Evolutionary conservation across 441 rosid species (phyloP).

Genomic region (Theobroma grandiflorum): DNA sequence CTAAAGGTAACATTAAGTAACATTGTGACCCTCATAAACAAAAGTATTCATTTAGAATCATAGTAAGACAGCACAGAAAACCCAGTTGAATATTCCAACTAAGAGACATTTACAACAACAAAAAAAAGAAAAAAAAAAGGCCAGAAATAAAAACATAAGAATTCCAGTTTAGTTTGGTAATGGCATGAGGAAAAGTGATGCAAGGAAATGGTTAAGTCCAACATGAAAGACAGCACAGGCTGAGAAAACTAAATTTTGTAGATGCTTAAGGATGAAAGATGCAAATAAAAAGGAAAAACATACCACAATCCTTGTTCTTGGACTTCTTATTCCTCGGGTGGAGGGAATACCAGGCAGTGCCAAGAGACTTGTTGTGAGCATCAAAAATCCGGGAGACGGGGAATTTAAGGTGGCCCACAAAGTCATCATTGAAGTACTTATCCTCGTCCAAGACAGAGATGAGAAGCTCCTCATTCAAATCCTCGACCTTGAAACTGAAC

Average conservation of each 20-base stretch:
- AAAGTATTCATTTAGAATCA: background rate
- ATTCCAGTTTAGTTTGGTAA: background rate
- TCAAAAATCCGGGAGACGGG: conserved; percentile 76
- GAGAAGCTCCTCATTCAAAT: conserved; percentile 83
- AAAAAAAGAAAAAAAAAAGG: too few relatives aligned
- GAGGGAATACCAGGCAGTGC: conserved; percentile 77
- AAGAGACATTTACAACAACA: background rate
- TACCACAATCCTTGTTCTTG: conserved; percentile 87
- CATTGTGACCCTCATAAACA: background rate
- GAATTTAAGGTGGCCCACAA: conserved; percentile 74
- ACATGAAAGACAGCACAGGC: background rate
- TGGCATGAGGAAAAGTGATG: background rate
- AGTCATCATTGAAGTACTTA: conserved; percentile 85
- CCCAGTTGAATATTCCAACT: conserved; percentile 6
- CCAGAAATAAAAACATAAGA: conserved; percentile 1
- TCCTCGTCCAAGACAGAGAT: conserved; percentile 89
- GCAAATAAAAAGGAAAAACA: conserved; percentile 1
- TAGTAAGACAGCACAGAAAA: background rate
- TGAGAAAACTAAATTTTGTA: background rate
- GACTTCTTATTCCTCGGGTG: conserved; percentile 80
- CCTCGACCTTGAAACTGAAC: conserved; percentile 88
- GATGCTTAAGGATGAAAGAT: background rate
- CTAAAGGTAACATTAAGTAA: background rate
- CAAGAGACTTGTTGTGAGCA: conserved; percentile 79
- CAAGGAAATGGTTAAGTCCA: background rate